Base-by-base conservation (phyloP, 306 rosid genomes). In the Trifolium subterraneum region DNA sequence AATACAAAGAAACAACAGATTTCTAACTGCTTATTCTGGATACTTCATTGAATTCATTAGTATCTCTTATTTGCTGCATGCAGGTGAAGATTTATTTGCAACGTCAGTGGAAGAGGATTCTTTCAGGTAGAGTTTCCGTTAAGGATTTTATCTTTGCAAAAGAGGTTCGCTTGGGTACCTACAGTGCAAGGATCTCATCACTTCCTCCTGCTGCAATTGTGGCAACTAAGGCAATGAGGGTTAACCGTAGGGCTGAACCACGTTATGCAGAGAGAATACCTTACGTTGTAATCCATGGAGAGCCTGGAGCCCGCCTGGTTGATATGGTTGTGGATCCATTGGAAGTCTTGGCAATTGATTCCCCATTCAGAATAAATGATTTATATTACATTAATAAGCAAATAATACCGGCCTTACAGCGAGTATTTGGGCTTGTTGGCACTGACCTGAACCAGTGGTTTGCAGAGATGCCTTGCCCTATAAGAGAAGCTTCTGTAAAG, bases 121-220 rank as follows among this genome's bases (percentile, higher is more conserved):
- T 91, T 73, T 93, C 94, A 2, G 91, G 93, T 79, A 85, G 88
- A 78, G 85, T 88, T 71, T 87, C 92, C 79, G 80, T 87, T 69
- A 84, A 88, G 81, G 97, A 93, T 87, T 93, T 93, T 86, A 81
- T 93, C 80, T 91, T 93, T 84, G 94, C 97, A 61, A 93, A 93
- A 82, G 98, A 93, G 88, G 97, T 93, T 79, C 90, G 96, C 68
- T 63, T 91, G 64, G 98, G 97, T 68, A 88, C 91, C 68, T 93
- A 93, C 81, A 83, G 90, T 68, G 67, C 85, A 16, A 89, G 88
- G 86, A 78, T 84, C 56, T 87, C 96, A n/a, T 88, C 91, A 56
- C 94, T 93, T 81, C 98, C 97, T 79, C 97, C 98, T 18, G 96
- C 96, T 23, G 98, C 98, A 78, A 88, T 93, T 84, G 98, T 93